phyloP scores from a whole-genome alignment of 257 asterid genomes.

The Datura wrightii region DNA sequence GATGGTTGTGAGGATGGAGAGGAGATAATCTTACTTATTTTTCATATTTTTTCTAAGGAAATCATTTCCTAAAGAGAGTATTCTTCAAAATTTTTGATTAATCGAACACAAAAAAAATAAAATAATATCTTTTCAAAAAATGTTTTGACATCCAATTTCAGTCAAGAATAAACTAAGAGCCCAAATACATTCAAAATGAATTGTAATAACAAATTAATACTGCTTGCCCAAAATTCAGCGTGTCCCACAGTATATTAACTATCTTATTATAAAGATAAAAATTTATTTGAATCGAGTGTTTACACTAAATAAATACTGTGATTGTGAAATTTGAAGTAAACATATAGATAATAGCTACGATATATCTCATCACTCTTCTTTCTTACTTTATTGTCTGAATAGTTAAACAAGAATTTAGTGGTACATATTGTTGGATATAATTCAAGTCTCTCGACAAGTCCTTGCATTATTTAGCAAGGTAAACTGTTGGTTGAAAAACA shows the following conservation, averaged over 20 bases:
- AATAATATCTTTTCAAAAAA: too few species aligned
- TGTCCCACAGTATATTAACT: conserved; percentile 34
- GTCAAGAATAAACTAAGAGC: too few species aligned
- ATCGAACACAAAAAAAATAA: too few species aligned
- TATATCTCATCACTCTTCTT: background rate
- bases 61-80: too few species aligned
- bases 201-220: too few species aligned
- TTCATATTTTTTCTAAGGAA: too few species aligned
- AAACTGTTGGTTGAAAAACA: conserved; percentile 4
- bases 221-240: background rate
- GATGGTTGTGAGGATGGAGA: too few species aligned
- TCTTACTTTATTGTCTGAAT: background rate
- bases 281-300: background rate
- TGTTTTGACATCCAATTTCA: background rate
- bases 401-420: background rate
- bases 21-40: too few species aligned
- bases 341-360: background rate
- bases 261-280: conserved; percentile 29
- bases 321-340: conserved; percentile 29
- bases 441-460: background rate
- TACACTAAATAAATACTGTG: conserved; percentile 8
- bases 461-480: background rate
- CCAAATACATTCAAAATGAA: too few species aligned
- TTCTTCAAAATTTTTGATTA: too few species aligned
- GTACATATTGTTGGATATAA: background rate